A percentile compares a stretch with the other conserved stretches of the same genome.
Conservation (phyloP, 768 basidiomycete species). For the Pleurotus tuber-regium region DNA sequence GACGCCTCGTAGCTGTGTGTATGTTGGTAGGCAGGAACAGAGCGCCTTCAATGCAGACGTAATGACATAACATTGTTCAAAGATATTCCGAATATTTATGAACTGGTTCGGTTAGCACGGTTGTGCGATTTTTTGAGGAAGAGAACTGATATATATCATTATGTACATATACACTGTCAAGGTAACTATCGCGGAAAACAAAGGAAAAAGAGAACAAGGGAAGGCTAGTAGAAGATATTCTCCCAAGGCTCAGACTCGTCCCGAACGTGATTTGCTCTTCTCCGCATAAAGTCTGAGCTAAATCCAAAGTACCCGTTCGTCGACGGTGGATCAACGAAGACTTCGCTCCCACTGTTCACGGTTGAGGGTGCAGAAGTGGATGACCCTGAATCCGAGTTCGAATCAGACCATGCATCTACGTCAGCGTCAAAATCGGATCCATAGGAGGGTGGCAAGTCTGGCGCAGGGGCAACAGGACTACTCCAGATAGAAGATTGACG, state of each 20-base stretch:
- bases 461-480: background rate
- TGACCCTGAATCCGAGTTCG: conserved; percentile 15
- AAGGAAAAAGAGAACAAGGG: background rate
- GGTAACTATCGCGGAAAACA: too few species aligned
- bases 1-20: too few species aligned
- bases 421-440: background rate
- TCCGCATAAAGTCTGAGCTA: conserved; percentile 33
- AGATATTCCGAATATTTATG: too few species aligned
- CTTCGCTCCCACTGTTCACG: conserved; percentile 16
- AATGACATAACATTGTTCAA: too few species aligned
- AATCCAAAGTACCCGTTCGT: conserved; percentile 37
- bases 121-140: too few species aligned
- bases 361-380: conserved; percentile 10
- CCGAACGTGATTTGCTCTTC: conserved; percentile 13
- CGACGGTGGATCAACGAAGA: conserved; percentile 27
- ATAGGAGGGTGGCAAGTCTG: background rate
- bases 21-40: too few species aligned
- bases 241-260: conserved; percentile 5
- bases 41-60: too few species aligned
- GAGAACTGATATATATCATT: too few species aligned
- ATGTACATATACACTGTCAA: too few species aligned
- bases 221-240: background rate
- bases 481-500: conserved; percentile 3
- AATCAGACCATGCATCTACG: conserved; percentile 12
- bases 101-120: too few species aligned